Conservation (phyloP, 495 filamentous ascomycete genomes). For the Hypoxylon rickii region DNA sequence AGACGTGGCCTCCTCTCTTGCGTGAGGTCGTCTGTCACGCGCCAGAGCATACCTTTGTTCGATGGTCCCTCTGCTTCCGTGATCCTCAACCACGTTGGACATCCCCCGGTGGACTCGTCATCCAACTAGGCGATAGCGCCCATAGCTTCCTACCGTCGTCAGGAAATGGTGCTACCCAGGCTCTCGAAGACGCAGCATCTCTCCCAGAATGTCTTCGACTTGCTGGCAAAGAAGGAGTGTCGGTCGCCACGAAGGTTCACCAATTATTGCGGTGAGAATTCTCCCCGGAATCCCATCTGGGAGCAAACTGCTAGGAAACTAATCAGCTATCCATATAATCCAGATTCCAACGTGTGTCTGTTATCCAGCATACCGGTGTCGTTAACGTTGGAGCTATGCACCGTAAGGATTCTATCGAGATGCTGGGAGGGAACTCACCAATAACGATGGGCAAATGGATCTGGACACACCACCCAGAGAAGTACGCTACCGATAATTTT, state of each 20-base stretch:
- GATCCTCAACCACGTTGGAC: conserved; percentile 66
- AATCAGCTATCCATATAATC: not conserved
- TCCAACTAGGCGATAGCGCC: conserved; percentile 65
- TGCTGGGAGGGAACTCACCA: conserved; percentile 43
- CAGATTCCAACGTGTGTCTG: conserved; percentile 48
- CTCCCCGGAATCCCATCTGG: no score
- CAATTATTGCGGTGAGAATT: conserved; percentile 33
- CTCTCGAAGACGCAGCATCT: conserved; percentile 67
- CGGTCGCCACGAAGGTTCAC: conserved; percentile 44
- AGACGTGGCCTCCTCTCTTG: conserved; percentile 64
- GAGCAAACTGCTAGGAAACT: no score
- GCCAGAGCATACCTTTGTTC: conserved; percentile 56
- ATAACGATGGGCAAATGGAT: conserved; percentile 48
- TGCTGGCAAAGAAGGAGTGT: conserved; percentile 42
- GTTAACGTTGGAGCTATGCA: no score
- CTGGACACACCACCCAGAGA: conserved; percentile 50
- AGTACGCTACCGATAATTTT: conserved; percentile 52
- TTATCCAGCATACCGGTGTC: conserved; percentile 51
- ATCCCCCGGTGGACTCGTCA: conserved; percentile 55
- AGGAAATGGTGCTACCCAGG: conserved; percentile 65
- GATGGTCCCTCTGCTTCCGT: conserved; percentile 68
- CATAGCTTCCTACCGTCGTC: conserved; percentile 69
- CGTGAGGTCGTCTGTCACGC: conserved; percentile 56
- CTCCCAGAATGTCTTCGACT: conserved; percentile 60
- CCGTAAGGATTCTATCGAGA: conserved; percentile 49